Evolutionary conservation across 139 green algal genomes (phyloP).

Genomic region (Raphidocelis subcapitata): DNA sequence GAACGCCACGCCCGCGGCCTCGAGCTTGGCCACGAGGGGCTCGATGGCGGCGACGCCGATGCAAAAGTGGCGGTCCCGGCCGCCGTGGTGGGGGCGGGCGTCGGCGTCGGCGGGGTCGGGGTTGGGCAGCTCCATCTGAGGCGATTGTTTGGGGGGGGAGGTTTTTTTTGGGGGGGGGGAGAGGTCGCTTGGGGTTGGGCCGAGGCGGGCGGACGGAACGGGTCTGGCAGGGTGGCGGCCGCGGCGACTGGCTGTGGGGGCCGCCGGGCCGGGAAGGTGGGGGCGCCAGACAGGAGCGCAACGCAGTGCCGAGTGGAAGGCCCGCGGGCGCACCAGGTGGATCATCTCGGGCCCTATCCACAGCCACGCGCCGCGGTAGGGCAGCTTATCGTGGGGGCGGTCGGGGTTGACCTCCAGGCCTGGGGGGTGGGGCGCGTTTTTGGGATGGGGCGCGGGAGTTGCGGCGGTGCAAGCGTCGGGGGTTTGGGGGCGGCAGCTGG

Average conservation of each 20-base stretch:
- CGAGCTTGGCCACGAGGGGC: constrained; percentile 62
- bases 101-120: constrained; percentile 58
- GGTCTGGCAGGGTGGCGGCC: too few species aligned
- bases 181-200: too few species aligned
- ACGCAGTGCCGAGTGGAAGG: too few species aligned
- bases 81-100: constrained; percentile 54
- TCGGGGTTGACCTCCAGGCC: constrained; percentile 76
- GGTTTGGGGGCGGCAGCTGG: not conserved
- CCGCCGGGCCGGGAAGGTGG: too few species aligned
- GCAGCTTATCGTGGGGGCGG: constrained; percentile 83
- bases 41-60: constrained; percentile 66
- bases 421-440: constrained; percentile 7
- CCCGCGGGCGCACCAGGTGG: too few species aligned
- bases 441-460: not conserved
- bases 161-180: too few species aligned
- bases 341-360: constrained; percentile 80
- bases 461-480: not conserved
- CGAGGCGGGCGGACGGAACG: too few species aligned
- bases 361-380: constrained; percentile 83
- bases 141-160: too few species aligned
- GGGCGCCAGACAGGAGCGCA: too few species aligned
- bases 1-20: constrained; percentile 62
- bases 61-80: constrained; percentile 86
- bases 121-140: constrained; percentile 96
- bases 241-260: too few species aligned